Evolutionary conservation across 2,329 filamentous ascomycete genomes (phyloP).

Genomic region (Aspergillus oerlinghausenensis): DNA sequence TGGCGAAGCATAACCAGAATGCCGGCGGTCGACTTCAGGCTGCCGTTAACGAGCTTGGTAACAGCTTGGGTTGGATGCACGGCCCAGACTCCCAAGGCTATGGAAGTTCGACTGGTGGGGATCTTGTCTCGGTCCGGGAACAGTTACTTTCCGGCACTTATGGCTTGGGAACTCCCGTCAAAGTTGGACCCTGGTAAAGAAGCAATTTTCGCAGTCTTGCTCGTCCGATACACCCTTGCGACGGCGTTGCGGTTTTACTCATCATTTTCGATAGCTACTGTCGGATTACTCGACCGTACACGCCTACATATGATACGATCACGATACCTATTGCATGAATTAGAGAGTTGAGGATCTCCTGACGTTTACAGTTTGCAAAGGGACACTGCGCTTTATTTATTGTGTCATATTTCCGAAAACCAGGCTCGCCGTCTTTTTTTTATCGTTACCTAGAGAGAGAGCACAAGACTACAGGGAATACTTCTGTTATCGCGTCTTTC

Average conservation of each 20-base stretch:
- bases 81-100: constrained; percentile 30
- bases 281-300: constrained; percentile 24
- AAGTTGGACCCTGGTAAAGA: constrained; percentile 53
- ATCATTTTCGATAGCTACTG: constrained; percentile 10
- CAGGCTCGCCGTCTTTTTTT: constrained; percentile 2
- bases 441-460: constrained; percentile 4
- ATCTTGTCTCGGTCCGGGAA: constrained; percentile 49
- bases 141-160: constrained; percentile 56
- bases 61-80: constrained; percentile 74
- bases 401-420: constrained; percentile 9
- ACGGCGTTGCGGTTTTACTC: constrained; percentile 7
- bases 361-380: constrained; percentile 37
- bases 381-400: constrained; percentile 13
- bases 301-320: constrained; percentile 39
- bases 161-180: constrained; percentile 50
- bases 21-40: constrained; percentile 76
- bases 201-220: constrained; percentile 2
- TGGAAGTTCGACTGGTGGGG: constrained; percentile 31
- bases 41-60: constrained; percentile 72
- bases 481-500: neutral
- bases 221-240: constrained; percentile 7
- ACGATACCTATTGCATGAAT: constrained; percentile 43
- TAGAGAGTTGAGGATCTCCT: constrained; percentile 37
- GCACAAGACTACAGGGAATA: neutral
- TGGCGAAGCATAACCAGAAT: constrained; percentile 81